Conservation (phyloP, 1,139 yeast species). For the Barnettozyma hawaiiensis region DNA sequence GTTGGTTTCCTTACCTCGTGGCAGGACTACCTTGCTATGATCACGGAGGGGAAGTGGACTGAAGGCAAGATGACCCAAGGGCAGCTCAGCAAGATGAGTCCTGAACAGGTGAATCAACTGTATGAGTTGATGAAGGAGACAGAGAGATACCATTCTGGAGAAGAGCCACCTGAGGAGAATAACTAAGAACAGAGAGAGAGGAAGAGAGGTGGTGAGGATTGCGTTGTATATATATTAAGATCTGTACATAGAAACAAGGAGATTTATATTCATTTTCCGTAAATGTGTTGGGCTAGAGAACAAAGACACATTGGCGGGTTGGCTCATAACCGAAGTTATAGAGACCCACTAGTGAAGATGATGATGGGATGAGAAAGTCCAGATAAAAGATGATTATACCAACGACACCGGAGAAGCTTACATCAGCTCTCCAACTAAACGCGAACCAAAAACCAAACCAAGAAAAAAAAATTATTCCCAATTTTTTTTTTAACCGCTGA, state of each 20-base stretch:
- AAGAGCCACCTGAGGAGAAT: conserved; percentile 5
- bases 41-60: conserved; percentile 76
- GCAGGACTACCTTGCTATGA: conserved; percentile 79
- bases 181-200: background rate
- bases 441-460: too few relatives aligned
- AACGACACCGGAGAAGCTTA: too few relatives aligned
- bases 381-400: too few relatives aligned
- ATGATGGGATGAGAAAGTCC: too few relatives aligned
- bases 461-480: background rate
- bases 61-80: conserved; percentile 58
- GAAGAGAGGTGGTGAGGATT: background rate
- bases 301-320: too few relatives aligned
- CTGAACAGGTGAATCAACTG: conserved; percentile 86
- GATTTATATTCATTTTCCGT: too few relatives aligned
- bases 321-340: too few relatives aligned
- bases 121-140: conserved; percentile 70
- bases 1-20: conserved; percentile 91
- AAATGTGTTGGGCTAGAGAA: too few relatives aligned
- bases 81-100: conserved; percentile 76
- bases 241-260: background rate
- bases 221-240: too few relatives aligned
- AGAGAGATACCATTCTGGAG: conserved; percentile 22
- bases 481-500: too few relatives aligned
- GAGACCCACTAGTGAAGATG: too few relatives aligned
- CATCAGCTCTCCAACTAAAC: too few relatives aligned